These are phyloP conservation scores for Lunasporangiospora selenospora DNA, from an alignment of 192 early-diverging fungal genomes.

Conservation along the genomic window DNA sequence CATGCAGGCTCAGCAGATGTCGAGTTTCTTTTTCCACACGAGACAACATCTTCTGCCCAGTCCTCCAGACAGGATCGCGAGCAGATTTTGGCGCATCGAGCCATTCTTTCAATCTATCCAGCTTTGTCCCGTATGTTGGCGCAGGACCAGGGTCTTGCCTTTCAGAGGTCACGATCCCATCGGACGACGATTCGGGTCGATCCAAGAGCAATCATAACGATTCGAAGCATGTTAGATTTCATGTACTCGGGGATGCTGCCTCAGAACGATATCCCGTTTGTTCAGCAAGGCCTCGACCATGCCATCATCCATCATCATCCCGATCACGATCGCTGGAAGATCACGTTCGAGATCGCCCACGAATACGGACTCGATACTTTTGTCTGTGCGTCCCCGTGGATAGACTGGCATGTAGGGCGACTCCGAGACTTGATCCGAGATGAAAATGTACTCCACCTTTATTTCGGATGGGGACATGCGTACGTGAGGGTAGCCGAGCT, in stretches of 20 bases:
- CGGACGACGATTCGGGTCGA: too few species aligned
- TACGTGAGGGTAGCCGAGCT: conserved; percentile 2
- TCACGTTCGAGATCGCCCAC: conserved; percentile 4
- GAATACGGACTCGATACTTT: conserved; percentile 18
- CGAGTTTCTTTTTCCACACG: conserved; percentile 14
- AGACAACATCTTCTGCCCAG: conserved; percentile 1
- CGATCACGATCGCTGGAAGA: conserved; percentile 11
- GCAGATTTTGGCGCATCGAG: conserved; percentile 23
- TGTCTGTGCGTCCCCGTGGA: conserved; percentile 4
- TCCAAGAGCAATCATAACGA: not conserved
- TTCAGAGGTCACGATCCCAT: too few species aligned
- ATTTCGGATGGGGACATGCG: conserved; percentile 26
- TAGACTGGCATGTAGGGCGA: conserved; percentile 18
- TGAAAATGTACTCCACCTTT: conserved; percentile 30
- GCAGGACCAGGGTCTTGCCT: too few species aligned
- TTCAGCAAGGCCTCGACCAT: too few species aligned
- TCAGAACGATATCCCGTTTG: too few species aligned
- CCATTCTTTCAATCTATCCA: conserved; percentile 34
- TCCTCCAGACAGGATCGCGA: conserved; percentile 7
- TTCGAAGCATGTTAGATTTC: conserved; percentile 17
- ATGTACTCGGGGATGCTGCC: conserved; percentile 33
- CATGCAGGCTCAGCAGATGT: conserved; percentile 21
- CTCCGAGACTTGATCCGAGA: conserved; percentile 15
- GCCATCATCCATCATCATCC: too few species aligned
- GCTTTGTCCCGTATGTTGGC: conserved; percentile 16